These are phyloP conservation scores for Eutrema heterophyllum DNA, from an alignment of 345 rosid genomes.

Conservation along the genomic window DNA sequence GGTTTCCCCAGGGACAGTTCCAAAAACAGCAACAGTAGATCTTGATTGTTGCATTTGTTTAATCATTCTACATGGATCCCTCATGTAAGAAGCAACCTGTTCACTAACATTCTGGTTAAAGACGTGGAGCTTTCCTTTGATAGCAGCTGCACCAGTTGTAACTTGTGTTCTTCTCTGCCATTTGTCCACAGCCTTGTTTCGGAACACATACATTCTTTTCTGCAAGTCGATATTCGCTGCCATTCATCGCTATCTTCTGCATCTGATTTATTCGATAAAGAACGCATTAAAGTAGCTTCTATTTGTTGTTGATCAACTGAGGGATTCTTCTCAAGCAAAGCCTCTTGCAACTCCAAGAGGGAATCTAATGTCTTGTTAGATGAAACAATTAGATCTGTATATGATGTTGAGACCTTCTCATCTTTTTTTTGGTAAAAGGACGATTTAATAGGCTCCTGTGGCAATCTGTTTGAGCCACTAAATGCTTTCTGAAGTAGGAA, in stretches of 20 bases:
- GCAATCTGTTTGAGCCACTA: too few species aligned
- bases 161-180: constrained; percentile 92
- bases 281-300: constrained; percentile 20
- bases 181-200: constrained; percentile 81
- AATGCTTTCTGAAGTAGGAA: too few species aligned
- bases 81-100: constrained; percentile 83
- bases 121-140: constrained; percentile 73
- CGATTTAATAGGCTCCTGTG: too few species aligned
- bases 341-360: too few species aligned
- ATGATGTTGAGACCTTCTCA: too few species aligned
- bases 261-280: constrained; percentile 26
- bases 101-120: constrained; percentile 70
- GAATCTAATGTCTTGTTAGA: too few species aligned
- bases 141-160: constrained; percentile 84
- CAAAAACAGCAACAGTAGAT: constrained; percentile 64
- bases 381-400: too few species aligned
- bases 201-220: constrained; percentile 59
- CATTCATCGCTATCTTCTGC: too few species aligned
- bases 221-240: constrained; percentile 49
- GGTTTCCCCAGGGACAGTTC: constrained; percentile 35
- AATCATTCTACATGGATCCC: constrained; percentile 91
- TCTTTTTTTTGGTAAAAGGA: too few species aligned
- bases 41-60: constrained; percentile 92
- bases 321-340: constrained; percentile 68
- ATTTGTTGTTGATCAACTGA: constrained; percentile 41